Evolutionary conservation across 768 basidiomycete species (phyloP), one percentile per base, ranked within the genome.

Genomic region (Panellus pusillus): DNA sequence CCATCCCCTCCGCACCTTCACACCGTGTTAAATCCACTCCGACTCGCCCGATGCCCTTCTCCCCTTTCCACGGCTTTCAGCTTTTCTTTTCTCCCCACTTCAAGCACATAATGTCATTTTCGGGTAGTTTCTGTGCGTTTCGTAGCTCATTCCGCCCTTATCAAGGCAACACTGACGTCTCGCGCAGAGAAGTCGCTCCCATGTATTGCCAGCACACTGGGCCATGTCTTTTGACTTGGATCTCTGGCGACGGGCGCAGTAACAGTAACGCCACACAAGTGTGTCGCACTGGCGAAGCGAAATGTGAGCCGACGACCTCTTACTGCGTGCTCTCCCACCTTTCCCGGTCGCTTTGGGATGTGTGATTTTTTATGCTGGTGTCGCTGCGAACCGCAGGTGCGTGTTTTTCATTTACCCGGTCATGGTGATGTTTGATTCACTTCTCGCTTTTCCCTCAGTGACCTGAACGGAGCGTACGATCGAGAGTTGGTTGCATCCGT

Each of bases 381-480:
- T 45, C 47, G 24, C 18, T 19, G 27, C 51, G 19, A 32, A 37
- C 54, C n/a, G 44, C 3, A 28, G 38, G 58, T 52, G 58, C 58
- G 58, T 60, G 58, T 60, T 60, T 56, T 56, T 60, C 54, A 60
- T 60, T 45, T 59, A 4, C 8, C 43, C 43, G 9, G 18, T 35
- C 42, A 46, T 42, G 51, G 47, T 38, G 36, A 20, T 20, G 38
- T 32, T 36, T 41, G 41, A 42, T 31, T 14, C 36, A 1, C n/a
- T 44, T n/a, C 13, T 37, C 13, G 6, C 3, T 36, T 50, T 24
- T 6, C 24, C 24, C 24, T 12, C 2, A 12, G 28, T 42, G 9
- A 44, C 49, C 42, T 45, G 45, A 9, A 47, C 14, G 28, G 29
- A 36, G 1, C 31, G 20, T 37, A 43, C 39, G 48, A 35, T 38